phyloP scores from a whole-genome alignment of 306 rosid genomes.

The Dalbergia cultrata region DNA sequence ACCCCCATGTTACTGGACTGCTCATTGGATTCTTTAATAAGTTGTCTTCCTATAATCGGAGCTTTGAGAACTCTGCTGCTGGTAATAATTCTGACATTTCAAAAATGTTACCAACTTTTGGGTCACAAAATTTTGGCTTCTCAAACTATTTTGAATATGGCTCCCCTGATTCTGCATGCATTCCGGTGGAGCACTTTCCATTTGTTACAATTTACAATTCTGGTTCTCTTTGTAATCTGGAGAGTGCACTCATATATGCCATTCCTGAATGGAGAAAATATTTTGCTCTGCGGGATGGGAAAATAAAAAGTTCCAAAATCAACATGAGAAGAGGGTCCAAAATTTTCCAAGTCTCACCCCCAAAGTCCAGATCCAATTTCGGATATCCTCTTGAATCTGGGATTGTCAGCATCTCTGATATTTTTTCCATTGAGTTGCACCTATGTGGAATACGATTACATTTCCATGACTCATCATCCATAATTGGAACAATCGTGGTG shows the following conservation, averaged over 20 bases:
- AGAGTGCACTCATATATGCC: constrained; percentile 61
- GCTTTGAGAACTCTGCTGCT: constrained; percentile 42
- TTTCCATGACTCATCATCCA: constrained; percentile 91
- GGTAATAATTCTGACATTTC: constrained; percentile 47
- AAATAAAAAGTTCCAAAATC: constrained; percentile 51
- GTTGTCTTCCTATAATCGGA: constrained; percentile 55
- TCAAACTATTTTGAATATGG: constrained; percentile 81
- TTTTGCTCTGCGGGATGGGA: constrained; percentile 62
- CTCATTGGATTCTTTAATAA: constrained; percentile 66
- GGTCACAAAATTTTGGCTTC: constrained; percentile 78
- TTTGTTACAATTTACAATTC: constrained; percentile 71
- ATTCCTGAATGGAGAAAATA: constrained; percentile 80
- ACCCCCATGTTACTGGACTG: constrained; percentile 68
- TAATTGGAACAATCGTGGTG: constrained; percentile 69
- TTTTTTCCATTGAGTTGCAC: constrained; percentile 60
- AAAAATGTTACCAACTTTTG: constrained; percentile 48
- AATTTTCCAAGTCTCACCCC: constrained; percentile 47
- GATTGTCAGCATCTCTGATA: constrained; percentile 46
- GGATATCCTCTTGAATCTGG: constrained; percentile 51
- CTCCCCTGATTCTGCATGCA: constrained; percentile 70
- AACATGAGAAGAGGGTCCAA: constrained; percentile 46
- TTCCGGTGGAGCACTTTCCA: constrained; percentile 81
- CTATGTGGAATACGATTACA: constrained; percentile 66
- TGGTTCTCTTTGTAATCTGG: constrained; percentile 73
- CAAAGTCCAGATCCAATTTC: constrained; percentile 43